Evolutionary conservation across 257 asterid genomes (phyloP).

Genomic region (Linderniella brevidens): DNA sequence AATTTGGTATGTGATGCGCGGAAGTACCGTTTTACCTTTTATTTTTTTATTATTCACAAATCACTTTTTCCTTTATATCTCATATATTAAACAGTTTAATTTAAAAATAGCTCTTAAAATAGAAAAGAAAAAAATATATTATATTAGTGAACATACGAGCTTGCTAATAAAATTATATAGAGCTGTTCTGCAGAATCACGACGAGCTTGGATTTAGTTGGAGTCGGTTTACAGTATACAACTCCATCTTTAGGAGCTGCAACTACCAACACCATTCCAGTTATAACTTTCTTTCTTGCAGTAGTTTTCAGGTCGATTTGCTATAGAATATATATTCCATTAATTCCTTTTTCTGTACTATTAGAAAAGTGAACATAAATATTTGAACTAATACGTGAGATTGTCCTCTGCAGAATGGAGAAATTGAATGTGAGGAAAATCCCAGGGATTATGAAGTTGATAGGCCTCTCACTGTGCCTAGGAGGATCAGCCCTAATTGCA

Average conservation of each 20-base stretch:
- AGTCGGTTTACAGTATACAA: conserved; percentile 58
- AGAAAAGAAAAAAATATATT: too few relatives aligned
- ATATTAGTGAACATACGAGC: too few relatives aligned
- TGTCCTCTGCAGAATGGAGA: conserved; percentile 90
- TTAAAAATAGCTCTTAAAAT: too few relatives aligned
- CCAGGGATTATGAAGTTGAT: conserved; percentile 40
- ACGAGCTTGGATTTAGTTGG: conserved; percentile 56
- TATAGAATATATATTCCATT: neutral
- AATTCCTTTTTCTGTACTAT: too few relatives aligned
- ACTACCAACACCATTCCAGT: conserved; percentile 73
- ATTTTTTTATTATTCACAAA: too few relatives aligned
- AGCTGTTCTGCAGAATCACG: conserved; percentile 40
- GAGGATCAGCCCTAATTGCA: conserved; percentile 61
- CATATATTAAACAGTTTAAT: too few relatives aligned
- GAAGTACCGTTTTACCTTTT: too few relatives aligned
- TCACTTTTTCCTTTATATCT: too few relatives aligned
- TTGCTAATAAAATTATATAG: too few relatives aligned
- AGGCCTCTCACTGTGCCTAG: conserved; percentile 51
- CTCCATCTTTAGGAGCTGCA: conserved; percentile 88
- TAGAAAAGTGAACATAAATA: too few relatives aligned
- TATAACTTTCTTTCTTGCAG: conserved; percentile 69
- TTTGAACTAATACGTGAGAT: too few relatives aligned
- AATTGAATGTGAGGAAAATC: conserved; percentile 23
- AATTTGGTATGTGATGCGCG: too few relatives aligned
- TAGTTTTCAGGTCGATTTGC: conserved; percentile 42